Evolutionary conservation across 2,329 filamentous ascomycete species (phyloP).

Genomic region (Fusarium guadeloupense): DNA sequence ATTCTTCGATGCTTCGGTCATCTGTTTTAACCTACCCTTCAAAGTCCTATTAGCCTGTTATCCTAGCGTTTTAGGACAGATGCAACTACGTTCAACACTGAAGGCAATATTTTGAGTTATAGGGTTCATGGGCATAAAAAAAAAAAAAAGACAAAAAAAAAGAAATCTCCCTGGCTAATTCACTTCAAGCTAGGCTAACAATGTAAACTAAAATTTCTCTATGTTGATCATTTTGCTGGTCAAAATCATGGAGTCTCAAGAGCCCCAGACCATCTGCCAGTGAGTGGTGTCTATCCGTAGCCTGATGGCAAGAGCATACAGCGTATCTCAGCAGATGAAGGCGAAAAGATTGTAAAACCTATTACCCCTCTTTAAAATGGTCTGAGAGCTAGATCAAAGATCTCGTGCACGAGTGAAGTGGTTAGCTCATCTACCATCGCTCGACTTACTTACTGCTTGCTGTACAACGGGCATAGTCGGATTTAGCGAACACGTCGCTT

Average conservation of each 20-base stretch:
- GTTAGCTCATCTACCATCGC: background rate
- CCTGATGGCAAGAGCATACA: background rate
- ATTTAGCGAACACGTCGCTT: background rate
- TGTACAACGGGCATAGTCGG: too few relatives aligned
- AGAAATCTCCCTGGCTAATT: background rate
- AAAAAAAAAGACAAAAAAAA: too few relatives aligned
- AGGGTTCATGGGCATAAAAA: too few relatives aligned
- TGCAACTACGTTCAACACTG: too few relatives aligned
- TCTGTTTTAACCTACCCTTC: too few relatives aligned
- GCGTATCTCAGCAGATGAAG: slow-evolving; percentile 15
- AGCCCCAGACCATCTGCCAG: background rate
- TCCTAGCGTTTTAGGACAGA: too few relatives aligned
- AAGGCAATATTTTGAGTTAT: too few relatives aligned
- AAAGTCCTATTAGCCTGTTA: too few relatives aligned
- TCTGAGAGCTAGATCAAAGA: background rate
- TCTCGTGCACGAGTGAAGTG: background rate
- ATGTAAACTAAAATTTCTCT: slow-evolving; percentile 21
- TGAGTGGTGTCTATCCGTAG: slow-evolving; percentile 3
- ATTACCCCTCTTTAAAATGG: slow-evolving; percentile 8
- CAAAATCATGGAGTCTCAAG: slow-evolving; percentile 27
- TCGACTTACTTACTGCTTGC: background rate
- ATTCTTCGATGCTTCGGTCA: too few relatives aligned
- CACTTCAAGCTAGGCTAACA: too few relatives aligned
- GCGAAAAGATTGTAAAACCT: background rate
- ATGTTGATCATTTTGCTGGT: slow-evolving; percentile 16